Base-by-base conservation (phyloP, 2,329 filamentous ascomycete species). In the Chaetomium sp. region DNA sequence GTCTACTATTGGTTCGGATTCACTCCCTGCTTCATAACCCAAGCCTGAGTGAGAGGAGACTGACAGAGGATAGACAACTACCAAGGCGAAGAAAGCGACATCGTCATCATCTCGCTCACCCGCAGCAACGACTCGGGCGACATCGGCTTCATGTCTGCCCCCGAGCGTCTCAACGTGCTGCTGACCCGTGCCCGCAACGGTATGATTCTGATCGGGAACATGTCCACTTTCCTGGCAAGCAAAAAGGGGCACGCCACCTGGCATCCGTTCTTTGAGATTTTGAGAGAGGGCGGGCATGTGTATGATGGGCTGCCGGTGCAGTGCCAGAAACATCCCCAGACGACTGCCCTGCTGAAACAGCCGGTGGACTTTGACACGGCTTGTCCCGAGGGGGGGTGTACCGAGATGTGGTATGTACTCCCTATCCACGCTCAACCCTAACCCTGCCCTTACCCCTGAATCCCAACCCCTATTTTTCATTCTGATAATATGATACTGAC, bases 81-180 rank as follows among this genome's bases (percentile, higher is more conserved):
- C 55, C 88, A 91, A 66, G 87, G 88, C 1, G 87, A 91, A 64
- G 87, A 91, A 60, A 84, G 81, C 40, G 81, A 90, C 1, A 85
- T 91, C 12, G 83, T 90, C 0, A 78, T 91, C 6, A 80, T 74
- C 0, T 86, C 84, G 0, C 67, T 91, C 9, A 88, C 85, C 0
- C 73, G 88, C 4, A 87, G 86, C 66, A 91, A 91, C 59, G 55
- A 63, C 0, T 64, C 65, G 0, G 78, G 80, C 0, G 82, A 89
- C 1, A 87, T 90, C 35, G 87, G 88, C 0, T 91, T 91, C 66
- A 82, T 91, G 75, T 65, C 72, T 0, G 74, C 84, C 0, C 80
- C 81, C 0, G 80, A 91, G 61, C 75, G 88, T 1, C 66, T 90
- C 0, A 89, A 89, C 14, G 87, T 91, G 0, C 69, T 91, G 1